Evolutionary conservation across 176 grass and related monocot genomes (phyloP).

Genomic region (Zea luxurians): DNA sequence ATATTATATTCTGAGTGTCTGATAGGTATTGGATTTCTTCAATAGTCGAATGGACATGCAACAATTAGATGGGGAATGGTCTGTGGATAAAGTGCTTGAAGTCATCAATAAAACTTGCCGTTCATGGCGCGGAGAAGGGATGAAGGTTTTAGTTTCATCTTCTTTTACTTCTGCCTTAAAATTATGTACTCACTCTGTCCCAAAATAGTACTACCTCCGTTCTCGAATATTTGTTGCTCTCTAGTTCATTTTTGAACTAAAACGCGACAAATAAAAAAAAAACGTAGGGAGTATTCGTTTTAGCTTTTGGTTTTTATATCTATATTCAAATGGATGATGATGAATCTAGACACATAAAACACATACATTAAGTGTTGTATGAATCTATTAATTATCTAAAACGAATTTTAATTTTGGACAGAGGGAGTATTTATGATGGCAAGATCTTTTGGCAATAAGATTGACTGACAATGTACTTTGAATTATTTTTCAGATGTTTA

Average conservation of each 20-base stretch:
- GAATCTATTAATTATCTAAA: no score
- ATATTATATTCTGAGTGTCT: conserved; percentile 22
- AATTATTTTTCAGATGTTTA: conserved; percentile 89
- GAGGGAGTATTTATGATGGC: neutral
- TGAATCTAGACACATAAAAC: no score
- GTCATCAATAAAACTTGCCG: conserved; percentile 85
- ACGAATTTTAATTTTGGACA: no score
- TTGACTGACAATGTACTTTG: conserved; percentile 33
- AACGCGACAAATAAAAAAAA: no score
- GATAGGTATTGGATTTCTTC: conserved; percentile 94
- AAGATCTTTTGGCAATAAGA: conserved; percentile 30
- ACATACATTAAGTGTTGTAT: no score
- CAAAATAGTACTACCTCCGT: no score
- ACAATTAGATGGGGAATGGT: conserved; percentile 86
- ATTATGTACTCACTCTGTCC: neutral
- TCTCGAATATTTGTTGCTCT: no score
- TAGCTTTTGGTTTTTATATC: no score
- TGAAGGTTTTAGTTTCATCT: conserved; percentile 65
- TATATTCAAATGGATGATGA: no score
- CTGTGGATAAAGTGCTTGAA: conserved; percentile 94
- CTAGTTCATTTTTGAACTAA: no score
- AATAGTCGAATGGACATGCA: conserved; percentile 99
- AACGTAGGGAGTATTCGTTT: no score
- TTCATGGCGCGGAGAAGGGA: conserved; percentile 94
- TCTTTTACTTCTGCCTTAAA: neutral